Evolutionary conservation across 352 stramenopile genomes (phyloP).

Genomic region (Aphanomyces astaci): DNA sequence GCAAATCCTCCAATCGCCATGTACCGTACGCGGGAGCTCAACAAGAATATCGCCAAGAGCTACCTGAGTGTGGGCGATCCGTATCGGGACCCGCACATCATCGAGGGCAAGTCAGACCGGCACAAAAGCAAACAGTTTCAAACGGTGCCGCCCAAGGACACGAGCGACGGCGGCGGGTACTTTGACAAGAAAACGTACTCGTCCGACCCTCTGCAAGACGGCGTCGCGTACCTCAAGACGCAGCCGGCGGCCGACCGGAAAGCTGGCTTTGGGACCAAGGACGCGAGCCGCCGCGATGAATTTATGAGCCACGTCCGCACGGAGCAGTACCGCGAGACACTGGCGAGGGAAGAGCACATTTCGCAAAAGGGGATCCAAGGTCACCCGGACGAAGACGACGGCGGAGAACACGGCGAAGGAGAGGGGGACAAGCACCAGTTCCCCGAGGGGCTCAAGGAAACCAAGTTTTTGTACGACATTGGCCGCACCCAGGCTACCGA

Average conservation of each 20-base stretch:
- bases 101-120: slow-evolving; percentile 57
- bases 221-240: slow-evolving; percentile 80
- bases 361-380: slow-evolving; percentile 40
- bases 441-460: slow-evolving; percentile 61
- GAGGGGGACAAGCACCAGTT: slow-evolving; percentile 47
- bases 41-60: slow-evolving; percentile 74
- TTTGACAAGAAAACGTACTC: slow-evolving; percentile 83
- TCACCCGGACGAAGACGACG: slow-evolving; percentile 34
- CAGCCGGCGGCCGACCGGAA: slow-evolving; percentile 83
- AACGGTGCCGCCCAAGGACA: slow-evolving; percentile 61
- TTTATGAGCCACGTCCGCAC: slow-evolving; percentile 88
- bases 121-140: slow-evolving; percentile 75
- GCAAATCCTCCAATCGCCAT: slow-evolving; percentile 26
- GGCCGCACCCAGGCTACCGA: slow-evolving; percentile 66
- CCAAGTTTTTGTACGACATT: slow-evolving; percentile 75
- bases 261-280: slow-evolving; percentile 84
- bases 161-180: slow-evolving; percentile 72
- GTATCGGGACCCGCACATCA: slow-evolving; percentile 61
- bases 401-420: slow-evolving; percentile 37
- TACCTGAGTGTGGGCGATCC: slow-evolving; percentile 73
- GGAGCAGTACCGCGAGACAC: slow-evolving; percentile 81
- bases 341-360: slow-evolving; percentile 79
- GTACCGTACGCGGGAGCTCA: slow-evolving; percentile 72
- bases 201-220: slow-evolving; percentile 80
- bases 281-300: slow-evolving; percentile 83